Evolutionary conservation across 805 yeast genomes (phyloP), one percentile per base, ranked within the genome.

Genomic region (Candida rishiriensis): DNA sequence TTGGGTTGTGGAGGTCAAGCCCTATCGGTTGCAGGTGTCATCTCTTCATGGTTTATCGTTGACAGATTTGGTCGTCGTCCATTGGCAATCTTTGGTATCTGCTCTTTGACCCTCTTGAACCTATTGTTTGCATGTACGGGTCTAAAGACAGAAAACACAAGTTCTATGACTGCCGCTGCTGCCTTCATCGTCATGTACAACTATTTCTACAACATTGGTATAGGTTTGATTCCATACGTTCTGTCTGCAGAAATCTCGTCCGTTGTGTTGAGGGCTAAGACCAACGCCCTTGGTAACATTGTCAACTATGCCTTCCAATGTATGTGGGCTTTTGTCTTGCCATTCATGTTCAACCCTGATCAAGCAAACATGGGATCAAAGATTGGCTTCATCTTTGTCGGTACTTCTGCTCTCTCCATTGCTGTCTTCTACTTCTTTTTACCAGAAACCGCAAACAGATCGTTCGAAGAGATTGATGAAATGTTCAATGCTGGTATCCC

Each of bases 401-500:
- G 69, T 0, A 53, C 57, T 12, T 56, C 64, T 15, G 34, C 64
- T 5, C 2, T 61, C 10, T 54, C 65, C 14, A 15, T 69, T 7
- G 48, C 64, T 32, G 76, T 79, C 78, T 61, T 68, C 31, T 71
- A 63, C 59, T 72, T 76, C 59, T 71, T 75, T 40, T 64, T 79
- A 39, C 86, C 87, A 9, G 87, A 81, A 59, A 75, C 84, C 21
- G 68, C 68, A 51, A 73, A 71, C 39, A 70, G 81, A 59, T 76
- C 85, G 0, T 79, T 68, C 55, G 81, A 79, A 40, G 85, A 81
- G 55, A 64, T 81, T 55, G 85, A 80, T 60, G 63, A 66, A 42
- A 62, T 81, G 65, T 81, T 79, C 61, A 66, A 58, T 34, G 58
- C 54, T 42, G 43, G 53, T 7, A 53, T 64, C 31, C 50, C 54